phyloP scores from a whole-genome alignment of 2,329 filamentous ascomycete genomes.

The Pseudogymnoascus sp. region DNA sequence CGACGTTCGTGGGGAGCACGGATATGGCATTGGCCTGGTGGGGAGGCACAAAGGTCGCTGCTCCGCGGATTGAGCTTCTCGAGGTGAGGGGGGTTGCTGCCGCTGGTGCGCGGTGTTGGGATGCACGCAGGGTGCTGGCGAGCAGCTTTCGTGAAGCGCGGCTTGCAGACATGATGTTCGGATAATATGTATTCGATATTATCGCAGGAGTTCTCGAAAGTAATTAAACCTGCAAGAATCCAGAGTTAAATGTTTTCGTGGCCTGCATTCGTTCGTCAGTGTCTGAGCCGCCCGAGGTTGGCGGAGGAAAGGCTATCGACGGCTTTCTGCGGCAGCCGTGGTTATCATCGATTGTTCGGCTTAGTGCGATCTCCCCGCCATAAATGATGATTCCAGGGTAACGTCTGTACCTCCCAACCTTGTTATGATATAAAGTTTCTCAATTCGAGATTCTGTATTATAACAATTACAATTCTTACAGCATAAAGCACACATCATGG shows the following conservation, averaged over 20 bases:
- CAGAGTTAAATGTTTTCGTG: constrained; percentile 7
- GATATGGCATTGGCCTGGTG: constrained; percentile 80
- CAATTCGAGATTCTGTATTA: neutral
- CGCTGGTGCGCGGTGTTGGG: constrained; percentile 22
- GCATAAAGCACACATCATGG: neutral
- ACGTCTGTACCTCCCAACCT: neutral
- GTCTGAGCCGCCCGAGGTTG: neutral
- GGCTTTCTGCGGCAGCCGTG: constrained; percentile 3
- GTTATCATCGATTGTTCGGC: neutral
- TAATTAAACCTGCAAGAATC: neutral
- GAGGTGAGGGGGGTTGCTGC: constrained; percentile 16
- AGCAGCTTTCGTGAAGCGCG: constrained; percentile 40
- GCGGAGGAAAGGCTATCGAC: neutral
- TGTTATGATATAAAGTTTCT: constrained; percentile 3
- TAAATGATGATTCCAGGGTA: constrained; percentile 3
- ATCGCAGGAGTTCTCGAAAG: neutral
- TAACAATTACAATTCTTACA: neutral
- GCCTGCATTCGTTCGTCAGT: neutral
- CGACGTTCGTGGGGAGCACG: constrained; percentile 65
- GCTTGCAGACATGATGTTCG: constrained; percentile 38
- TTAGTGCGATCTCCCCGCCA: constrained; percentile 1
- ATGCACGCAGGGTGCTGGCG: constrained; percentile 32
- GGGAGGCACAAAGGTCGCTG: constrained; percentile 71
- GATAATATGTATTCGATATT: constrained; percentile 6
- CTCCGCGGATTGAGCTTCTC: constrained; percentile 21